Evolutionary conservation across 345 rosid genomes (phyloP), one percentile per base, ranked within the genome.

Genomic region (Pugionium cornutum): DNA sequence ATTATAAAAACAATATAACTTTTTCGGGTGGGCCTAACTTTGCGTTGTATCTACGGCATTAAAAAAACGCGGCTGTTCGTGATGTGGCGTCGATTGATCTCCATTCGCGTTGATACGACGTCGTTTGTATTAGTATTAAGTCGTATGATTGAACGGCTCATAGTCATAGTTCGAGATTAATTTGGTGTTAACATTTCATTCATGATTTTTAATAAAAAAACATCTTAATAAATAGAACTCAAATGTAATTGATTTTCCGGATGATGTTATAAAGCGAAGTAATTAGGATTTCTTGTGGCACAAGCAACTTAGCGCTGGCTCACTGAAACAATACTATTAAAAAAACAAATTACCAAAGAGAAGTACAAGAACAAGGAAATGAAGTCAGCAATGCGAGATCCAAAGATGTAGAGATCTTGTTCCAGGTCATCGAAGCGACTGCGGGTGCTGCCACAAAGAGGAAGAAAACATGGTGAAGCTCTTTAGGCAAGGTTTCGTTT

Each of bases 31-130:
- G 76, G 71, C 71, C 76, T 50, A 50, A 65, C 66, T 65, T 65
- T 29, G 76, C 76, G 76, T 72, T 72, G 25, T 53, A 72, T 61
- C 37, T 72, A 72, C 70, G 71, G 65, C 37, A 49, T 56, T 2
- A 28, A 51, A 29, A 52, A 55, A 45, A 70, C 64, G 69, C 64
- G 51, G 37, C 62, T 70, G 8, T 70, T 45, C 57, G 10, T 45
- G 46, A 71, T 49, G 68, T 62, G 63, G 68, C 74, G 67, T 62
- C 67, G 54, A 32, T 69, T 9, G 34, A 9, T 64, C 40, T 35
- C 33, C 57, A 11, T 28, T n/a, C 7, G 9, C 59, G 2, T 27
- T 2, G 0, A 46, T 10, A 3, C 51, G 51, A 31, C 10, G 57
- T 7, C 75, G 62, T 70, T 62, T 58, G 62, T 4, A 18, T 44